Evolutionary conservation across 1,284 basidiomycete species (phyloP).

Genomic region (Earliella scabrosa): DNA sequence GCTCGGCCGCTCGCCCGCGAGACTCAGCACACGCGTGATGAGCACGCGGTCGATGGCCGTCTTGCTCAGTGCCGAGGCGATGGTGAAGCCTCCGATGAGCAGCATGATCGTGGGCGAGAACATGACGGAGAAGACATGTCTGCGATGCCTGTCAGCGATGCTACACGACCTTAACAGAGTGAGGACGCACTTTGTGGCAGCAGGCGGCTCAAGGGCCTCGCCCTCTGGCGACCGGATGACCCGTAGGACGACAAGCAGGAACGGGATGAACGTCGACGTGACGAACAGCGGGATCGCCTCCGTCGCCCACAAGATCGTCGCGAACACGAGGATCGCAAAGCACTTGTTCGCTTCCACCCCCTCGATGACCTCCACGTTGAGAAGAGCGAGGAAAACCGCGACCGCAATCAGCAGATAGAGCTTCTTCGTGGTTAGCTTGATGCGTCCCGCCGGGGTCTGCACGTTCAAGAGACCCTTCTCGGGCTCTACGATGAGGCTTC

Average conservation of each 20-base stretch:
- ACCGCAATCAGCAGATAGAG: constrained; percentile 64
- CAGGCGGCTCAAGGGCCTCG: constrained; percentile 62
- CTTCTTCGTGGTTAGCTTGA: constrained; percentile 70
- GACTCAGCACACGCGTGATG: constrained; percentile 89
- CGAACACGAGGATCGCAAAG: constrained; percentile 89
- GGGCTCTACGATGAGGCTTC: constrained; percentile 56
- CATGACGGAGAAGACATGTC: constrained; percentile 80
- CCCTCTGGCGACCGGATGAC: constrained; percentile 75
- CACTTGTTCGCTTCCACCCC: constrained; percentile 87
- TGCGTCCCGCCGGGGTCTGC: constrained; percentile 61
- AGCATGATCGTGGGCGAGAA: constrained; percentile 97
- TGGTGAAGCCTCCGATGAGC: constrained; percentile 97
- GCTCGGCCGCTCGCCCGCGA: constrained; percentile 89
- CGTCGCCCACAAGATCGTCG: constrained; percentile 95
- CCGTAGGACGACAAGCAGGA: constrained; percentile 86
- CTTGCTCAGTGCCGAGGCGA: constrained; percentile 95
- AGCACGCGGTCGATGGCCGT: constrained; percentile 96
- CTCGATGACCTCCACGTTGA: constrained; percentile 67
- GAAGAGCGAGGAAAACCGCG: constrained; percentile 58
- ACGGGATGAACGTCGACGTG: constrained; percentile 89
- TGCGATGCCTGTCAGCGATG: no score
- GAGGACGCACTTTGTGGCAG: constrained; percentile 85
- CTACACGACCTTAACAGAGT: no score
- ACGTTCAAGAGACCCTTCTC: constrained; percentile 57
- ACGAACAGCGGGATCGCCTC: constrained; percentile 98